Conservation (phyloP, 78 protist genomes). For the Creolimax fragrantissima region DNA sequence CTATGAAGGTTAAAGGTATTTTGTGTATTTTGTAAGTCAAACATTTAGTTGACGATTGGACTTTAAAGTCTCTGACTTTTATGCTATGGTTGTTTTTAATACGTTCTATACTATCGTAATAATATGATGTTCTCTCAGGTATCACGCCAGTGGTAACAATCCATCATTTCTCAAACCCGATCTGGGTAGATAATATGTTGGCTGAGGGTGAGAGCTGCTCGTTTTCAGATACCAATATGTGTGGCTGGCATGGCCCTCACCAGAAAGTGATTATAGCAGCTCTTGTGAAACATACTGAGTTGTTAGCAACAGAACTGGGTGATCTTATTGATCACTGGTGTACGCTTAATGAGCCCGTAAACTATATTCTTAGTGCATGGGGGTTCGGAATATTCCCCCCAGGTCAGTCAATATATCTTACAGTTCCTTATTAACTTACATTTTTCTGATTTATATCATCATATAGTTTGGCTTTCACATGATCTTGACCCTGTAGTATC, state of each 20-base stretch:
- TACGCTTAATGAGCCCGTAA: not conserved
- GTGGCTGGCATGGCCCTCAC: conserved; percentile 6
- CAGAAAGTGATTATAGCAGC: not conserved
- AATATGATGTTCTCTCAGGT: no score
- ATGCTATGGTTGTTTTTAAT: no score
- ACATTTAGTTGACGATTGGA: no score
- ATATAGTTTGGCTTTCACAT: no score
- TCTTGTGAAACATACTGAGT: conserved; percentile 3
- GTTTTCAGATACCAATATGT: not conserved
- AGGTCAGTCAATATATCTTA: no score
- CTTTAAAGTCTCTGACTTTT: no score
- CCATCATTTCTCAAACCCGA: conserved; percentile 5
- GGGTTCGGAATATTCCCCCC: not conserved
- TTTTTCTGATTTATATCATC: no score
- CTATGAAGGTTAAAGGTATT: no score
- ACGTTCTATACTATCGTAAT: no score
- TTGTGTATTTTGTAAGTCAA: no score
- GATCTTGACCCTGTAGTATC: no score
- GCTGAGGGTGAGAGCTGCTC: not conserved
- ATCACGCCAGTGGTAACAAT: conserved; percentile 3
- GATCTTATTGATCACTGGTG: not conserved
- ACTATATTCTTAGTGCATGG: not conserved
- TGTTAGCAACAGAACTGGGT: conserved; percentile 2
- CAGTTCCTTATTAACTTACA: no score
- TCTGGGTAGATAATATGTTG: not conserved